A percentile compares a stretch with the other conserved stretches of the same genome.
phyloP scores from a whole-genome alignment of 2,329 filamentous ascomycete genomes.

The Microcyclosporella mali region DNA sequence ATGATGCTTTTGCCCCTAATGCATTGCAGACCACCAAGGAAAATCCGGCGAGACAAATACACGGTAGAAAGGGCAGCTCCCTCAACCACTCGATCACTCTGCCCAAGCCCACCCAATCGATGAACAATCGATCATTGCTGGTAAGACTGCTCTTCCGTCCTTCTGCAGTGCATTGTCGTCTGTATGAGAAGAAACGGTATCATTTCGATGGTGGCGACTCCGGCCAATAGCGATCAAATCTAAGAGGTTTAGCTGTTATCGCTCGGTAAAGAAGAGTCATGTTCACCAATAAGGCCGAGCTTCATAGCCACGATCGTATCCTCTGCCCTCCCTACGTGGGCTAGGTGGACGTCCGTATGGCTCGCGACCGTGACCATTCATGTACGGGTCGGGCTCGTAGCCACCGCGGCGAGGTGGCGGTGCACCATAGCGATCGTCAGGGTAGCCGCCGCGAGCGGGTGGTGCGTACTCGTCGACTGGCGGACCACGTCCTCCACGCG shows the following conservation, averaged over 20 bases:
- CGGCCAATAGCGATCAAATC: not conserved
- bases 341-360: slow-evolving; percentile 46
- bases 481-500: slow-evolving; percentile 54
- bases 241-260: slow-evolving; percentile 18
- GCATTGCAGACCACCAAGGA: too few relatives aligned
- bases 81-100: too few relatives aligned
- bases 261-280: slow-evolving; percentile 13
- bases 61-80: too few relatives aligned
- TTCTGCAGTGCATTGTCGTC: too few relatives aligned
- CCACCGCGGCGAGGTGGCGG: slow-evolving; percentile 35
- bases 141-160: too few relatives aligned
- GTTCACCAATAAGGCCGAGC: slow-evolving; percentile 28
- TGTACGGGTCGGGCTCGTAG: slow-evolving; percentile 55
- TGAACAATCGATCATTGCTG: too few relatives aligned
- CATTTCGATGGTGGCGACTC: not conserved
- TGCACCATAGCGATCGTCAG: slow-evolving; percentile 66
- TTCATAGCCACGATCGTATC: slow-evolving; percentile 21
- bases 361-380: slow-evolving; percentile 49
- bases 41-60: too few relatives aligned
- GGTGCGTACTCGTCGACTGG: slow-evolving; percentile 72
- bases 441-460: slow-evolving; percentile 52
- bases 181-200: not conserved
- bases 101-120: too few relatives aligned
- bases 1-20: too few relatives aligned
- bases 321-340: slow-evolving; percentile 40